Percentiles rank a stretch among this genome's conserved stretches.
Evolutionary conservation across 352 stramenopile species (phyloP).

Genomic region (Globisporangium acanthophoron): DNA sequence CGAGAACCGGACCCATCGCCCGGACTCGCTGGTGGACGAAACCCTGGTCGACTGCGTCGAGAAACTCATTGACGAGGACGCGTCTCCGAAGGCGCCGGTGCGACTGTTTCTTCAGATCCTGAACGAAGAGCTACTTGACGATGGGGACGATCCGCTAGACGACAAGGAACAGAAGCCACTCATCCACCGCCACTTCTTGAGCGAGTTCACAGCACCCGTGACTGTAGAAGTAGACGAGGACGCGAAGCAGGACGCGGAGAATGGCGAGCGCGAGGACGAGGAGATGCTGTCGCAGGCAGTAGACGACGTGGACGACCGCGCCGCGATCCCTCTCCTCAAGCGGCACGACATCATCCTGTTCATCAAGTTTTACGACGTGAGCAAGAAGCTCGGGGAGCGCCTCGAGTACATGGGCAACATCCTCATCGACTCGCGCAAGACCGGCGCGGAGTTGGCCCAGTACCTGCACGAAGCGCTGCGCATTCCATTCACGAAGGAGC

Average conservation of each 20-base stretch:
- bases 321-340: constrained; percentile 7
- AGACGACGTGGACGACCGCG: constrained; percentile 14
- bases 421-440: constrained; percentile 55
- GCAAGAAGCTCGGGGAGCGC: constrained; percentile 47
- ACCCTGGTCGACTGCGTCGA: constrained; percentile 47
- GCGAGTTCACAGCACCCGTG: constrained; percentile 45
- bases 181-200: constrained; percentile 55
- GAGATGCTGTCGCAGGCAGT: constrained; percentile 1
- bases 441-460: constrained; percentile 41
- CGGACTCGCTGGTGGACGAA: constrained; percentile 46
- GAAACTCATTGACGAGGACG: constrained; percentile 67
- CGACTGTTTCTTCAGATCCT: constrained; percentile 71
- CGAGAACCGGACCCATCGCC: constrained; percentile 77
- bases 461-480: constrained; percentile 46
- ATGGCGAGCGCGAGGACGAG: constrained; percentile 6
- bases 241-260: constrained; percentile 3
- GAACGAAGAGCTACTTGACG: constrained; percentile 1
- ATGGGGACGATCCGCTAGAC: neutral
- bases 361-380: constrained; percentile 80
- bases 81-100: constrained; percentile 57
- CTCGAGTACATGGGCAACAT: constrained; percentile 81
- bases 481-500: constrained; percentile 40
- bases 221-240: constrained; percentile 13
- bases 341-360: constrained; percentile 69
- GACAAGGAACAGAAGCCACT: constrained; percentile 4